These are phyloP conservation scores for Penicillium sp. DNA, from an alignment of 2,329 filamentous ascomycete genomes.

Conservation along the genomic window DNA sequence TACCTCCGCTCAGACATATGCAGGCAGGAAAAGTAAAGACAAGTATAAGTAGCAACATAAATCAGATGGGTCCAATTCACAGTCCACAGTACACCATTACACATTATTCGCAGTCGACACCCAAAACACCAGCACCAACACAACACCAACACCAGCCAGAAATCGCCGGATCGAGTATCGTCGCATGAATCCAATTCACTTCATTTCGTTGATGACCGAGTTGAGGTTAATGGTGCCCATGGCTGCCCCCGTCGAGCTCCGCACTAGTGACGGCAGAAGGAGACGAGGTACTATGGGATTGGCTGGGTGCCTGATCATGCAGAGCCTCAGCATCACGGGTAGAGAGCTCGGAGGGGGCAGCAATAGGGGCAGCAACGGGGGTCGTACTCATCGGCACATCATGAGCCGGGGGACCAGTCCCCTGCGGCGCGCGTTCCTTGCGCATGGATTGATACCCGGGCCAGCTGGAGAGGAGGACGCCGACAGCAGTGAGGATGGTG, in stretches of 20 bases:
- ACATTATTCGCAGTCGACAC: not conserved
- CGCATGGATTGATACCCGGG: slow-evolving; percentile 30
- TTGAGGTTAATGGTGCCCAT: slow-evolving; percentile 2
- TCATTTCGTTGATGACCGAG: too few relatives aligned
- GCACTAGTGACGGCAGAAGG: slow-evolving; percentile 11
- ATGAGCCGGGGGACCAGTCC: slow-evolving; percentile 6
- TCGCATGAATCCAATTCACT: not conserved
- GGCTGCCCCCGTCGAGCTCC: slow-evolving; percentile 16
- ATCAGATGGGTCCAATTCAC: too few relatives aligned
- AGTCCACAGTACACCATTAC: too few relatives aligned
- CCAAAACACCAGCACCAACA: too few relatives aligned
- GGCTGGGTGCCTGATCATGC: slow-evolving; percentile 21
- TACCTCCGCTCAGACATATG: not conserved
- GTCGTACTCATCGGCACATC: slow-evolving; percentile 22
- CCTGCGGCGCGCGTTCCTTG: slow-evolving; percentile 2
- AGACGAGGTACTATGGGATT: slow-evolving; percentile 15
- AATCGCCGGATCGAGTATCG: not conserved
- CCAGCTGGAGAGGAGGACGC: slow-evolving; percentile 32
- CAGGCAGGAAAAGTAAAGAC: not conserved
- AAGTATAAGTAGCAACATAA: too few relatives aligned
- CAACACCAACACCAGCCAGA: not conserved
- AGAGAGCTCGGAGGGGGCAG: slow-evolving; percentile 14
- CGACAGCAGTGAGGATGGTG: slow-evolving; percentile 32
- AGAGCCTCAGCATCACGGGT: slow-evolving; percentile 21
- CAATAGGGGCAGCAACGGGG: slow-evolving; percentile 9